Base-by-base conservation (phyloP, 2,329 filamentous ascomycete genomes). In the Emmonsiellopsis sp. region DNA sequence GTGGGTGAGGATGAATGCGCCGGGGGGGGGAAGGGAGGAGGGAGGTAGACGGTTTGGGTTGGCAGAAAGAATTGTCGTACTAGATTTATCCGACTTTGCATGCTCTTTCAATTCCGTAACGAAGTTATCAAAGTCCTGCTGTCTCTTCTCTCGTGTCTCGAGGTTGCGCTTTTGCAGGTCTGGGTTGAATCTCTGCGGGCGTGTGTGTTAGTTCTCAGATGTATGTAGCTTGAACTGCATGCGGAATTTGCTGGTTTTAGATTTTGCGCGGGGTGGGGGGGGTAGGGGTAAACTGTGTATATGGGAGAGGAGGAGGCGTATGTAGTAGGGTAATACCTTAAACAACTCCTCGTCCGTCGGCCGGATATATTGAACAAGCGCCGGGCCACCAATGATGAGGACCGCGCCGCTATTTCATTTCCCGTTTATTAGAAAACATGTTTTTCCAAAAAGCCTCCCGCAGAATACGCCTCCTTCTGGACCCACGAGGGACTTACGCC, bases 261-360 rank as follows among this genome's bases (percentile, higher is more conserved):
- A 17, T 50, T 34, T 33, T 50, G 17, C 14, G 45, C 13, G 46
- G 42, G 33, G 9, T 14, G 34, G 37, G 36, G 13, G 6, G 17
- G 17, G 17, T 17, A 17, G 17, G 17, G 17, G 17, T 17, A 13
- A 8, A n/a, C 10, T 8, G 2, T 17, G 42, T 32, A 17, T 17
- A 42, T 33, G 31, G 32, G 27, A 36, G 6, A 43, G 31, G 8
- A n/a, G 39, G 17, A 37, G n/a, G 44, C 17, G 36, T 36, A 43
- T 53, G 27, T 46, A 34, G 27, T 42, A 3, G 13, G 10, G 27
- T 49, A 62, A 32, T 70, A 78, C 77, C 69, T 81, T 78, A 77
- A 94, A 90, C 42, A 98, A 79, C 73, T 97, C 90, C 71, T 96
- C 93, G 62, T 96, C 90, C 10, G 87, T 86, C 2, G 93, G 93